These are phyloP conservation scores for Saturnispora ahearnii DNA, from an alignment of 805 yeast genomes.

Conservation along the genomic window DNA sequence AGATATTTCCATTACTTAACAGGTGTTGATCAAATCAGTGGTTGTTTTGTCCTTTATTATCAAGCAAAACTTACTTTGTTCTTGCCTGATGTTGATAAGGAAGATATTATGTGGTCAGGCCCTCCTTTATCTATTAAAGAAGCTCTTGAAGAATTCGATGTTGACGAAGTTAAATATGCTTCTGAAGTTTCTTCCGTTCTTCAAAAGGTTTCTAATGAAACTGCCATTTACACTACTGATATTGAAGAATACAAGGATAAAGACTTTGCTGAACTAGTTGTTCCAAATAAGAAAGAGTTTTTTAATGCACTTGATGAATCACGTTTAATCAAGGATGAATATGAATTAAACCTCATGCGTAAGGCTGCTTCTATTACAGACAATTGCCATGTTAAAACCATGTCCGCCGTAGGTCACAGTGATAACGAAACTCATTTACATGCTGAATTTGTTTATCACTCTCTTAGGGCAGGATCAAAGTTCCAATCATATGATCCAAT, in stretches of 20 bases:
- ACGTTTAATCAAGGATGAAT: slow-evolving; percentile 74
- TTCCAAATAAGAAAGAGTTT: slow-evolving; percentile 39
- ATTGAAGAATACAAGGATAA: slow-evolving; percentile 36
- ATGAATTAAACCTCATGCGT: slow-evolving; percentile 65
- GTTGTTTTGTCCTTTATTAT: slow-evolving; percentile 57
- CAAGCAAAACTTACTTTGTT: slow-evolving; percentile 57
- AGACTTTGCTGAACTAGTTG: slow-evolving; percentile 30
- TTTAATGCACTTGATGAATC: slow-evolving; percentile 80
- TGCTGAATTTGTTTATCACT: slow-evolving; percentile 91
- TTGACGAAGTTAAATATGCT: slow-evolving; percentile 68
- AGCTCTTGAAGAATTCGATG: slow-evolving; percentile 61
- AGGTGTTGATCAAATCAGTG: slow-evolving; percentile 72
- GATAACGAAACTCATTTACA: slow-evolving; percentile 84
- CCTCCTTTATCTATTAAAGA: slow-evolving; percentile 61
- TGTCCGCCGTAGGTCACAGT: slow-evolving; percentile 88
- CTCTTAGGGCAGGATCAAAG: slow-evolving; percentile 89
- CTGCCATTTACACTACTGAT: slow-evolving; percentile 46
- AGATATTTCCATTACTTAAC: slow-evolving; percentile 82
- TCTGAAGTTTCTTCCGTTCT: slow-evolving; percentile 37
- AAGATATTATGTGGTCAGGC: slow-evolving; percentile 96
- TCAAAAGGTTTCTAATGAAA: slow-evolving; percentile 6
- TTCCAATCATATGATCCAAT: slow-evolving; percentile 88
- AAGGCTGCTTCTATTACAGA: slow-evolving; percentile 82
- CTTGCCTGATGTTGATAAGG: slow-evolving; percentile 75
- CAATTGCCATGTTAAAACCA: slow-evolving; percentile 80